A percentile compares a stretch with the other conserved stretches of the same genome.
Evolutionary conservation across 164 flowering plant genomes (phyloP).

Genomic region (Liriodendron chinense): DNA sequence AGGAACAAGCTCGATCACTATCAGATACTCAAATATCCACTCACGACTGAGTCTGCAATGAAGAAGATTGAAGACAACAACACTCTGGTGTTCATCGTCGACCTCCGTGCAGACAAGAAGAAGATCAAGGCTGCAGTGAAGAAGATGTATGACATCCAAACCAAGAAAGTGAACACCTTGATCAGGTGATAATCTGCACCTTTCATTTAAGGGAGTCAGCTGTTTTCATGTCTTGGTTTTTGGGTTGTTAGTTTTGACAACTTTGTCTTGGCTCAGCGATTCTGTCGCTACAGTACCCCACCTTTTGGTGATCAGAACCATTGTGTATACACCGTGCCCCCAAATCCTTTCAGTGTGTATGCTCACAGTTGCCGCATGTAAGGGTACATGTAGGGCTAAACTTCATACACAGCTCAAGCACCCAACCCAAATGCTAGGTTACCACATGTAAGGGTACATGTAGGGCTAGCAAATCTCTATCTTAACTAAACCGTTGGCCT

Average conservation of each 20-base stretch:
- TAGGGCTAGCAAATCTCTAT: no score
- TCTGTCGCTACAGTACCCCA: not conserved
- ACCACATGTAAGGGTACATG: no score
- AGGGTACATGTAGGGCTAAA: no score
- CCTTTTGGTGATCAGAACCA: not conserved
- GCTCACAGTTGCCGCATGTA: no score
- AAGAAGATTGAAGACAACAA: constrained; percentile 44
- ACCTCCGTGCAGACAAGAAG: constrained; percentile 35
- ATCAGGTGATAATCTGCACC: constrained; percentile 25
- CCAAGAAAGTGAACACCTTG: constrained; percentile 39
- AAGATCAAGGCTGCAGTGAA: constrained; percentile 36
- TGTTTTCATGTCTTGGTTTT: not conserved
- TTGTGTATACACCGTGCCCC: no score
- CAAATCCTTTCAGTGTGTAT: no score
- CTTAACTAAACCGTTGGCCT: no score
- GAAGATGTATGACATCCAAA: constrained; percentile 36
- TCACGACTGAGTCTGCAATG: constrained; percentile 41
- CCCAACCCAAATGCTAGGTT: no score
- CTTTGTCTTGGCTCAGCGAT: not conserved
- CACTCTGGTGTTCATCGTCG: constrained; percentile 38
- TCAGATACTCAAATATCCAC: constrained; percentile 29
- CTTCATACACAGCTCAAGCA: no score
- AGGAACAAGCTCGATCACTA: constrained; percentile 28
- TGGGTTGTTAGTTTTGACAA: no score
- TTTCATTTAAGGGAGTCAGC: not conserved